Percentiles rank a stretch among this genome's conserved stretches.
phyloP scores from a whole-genome alignment of 1,139 yeast species.

The Kodamaea fungicola region DNA sequence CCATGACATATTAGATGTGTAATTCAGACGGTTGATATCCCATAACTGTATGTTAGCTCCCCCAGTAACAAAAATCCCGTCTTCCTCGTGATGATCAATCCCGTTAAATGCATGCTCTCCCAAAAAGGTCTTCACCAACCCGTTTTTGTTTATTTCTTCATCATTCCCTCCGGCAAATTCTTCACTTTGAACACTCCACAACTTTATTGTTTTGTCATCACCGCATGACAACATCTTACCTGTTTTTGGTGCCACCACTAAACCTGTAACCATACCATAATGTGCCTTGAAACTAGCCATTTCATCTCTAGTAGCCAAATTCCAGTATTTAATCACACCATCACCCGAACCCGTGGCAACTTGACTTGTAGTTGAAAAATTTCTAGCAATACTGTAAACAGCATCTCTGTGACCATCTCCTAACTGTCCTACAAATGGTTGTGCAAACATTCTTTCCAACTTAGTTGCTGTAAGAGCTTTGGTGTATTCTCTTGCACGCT shows the following conservation, averaged over 20 bases:
- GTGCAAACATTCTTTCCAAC: constrained; percentile 94
- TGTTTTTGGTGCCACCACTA: constrained; percentile 71
- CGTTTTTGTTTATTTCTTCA: constrained; percentile 36
- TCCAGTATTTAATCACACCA: constrained; percentile 94
- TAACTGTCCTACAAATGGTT: constrained; percentile 92
- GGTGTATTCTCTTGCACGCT: constrained; percentile 94
- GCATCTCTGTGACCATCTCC: constrained; percentile 97
- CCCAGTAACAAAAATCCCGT: constrained; percentile 81
- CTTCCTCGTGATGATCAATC: constrained; percentile 79
- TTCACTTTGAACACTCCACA: constrained; percentile 62
- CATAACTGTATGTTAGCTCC: constrained; percentile 87
- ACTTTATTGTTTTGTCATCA: constrained; percentile 81
- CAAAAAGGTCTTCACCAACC: constrained; percentile 68
- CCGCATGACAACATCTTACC: constrained; percentile 75
- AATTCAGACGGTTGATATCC: constrained; percentile 80
- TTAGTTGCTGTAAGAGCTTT: constrained; percentile 94
- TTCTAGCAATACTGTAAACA: constrained; percentile 83
- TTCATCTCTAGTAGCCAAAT: constrained; percentile 70
- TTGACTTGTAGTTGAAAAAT: constrained; percentile 64
- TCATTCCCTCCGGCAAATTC: constrained; percentile 38
- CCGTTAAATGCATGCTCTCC: constrained; percentile 86
- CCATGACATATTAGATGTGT: constrained; percentile 81
- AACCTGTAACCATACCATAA: constrained; percentile 84
- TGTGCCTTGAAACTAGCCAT: constrained; percentile 81
- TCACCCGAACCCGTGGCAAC: constrained; percentile 94